Conservation (phyloP, 2,329 filamentous ascomycete genomes). For the Fusarium xyrophilum region DNA sequence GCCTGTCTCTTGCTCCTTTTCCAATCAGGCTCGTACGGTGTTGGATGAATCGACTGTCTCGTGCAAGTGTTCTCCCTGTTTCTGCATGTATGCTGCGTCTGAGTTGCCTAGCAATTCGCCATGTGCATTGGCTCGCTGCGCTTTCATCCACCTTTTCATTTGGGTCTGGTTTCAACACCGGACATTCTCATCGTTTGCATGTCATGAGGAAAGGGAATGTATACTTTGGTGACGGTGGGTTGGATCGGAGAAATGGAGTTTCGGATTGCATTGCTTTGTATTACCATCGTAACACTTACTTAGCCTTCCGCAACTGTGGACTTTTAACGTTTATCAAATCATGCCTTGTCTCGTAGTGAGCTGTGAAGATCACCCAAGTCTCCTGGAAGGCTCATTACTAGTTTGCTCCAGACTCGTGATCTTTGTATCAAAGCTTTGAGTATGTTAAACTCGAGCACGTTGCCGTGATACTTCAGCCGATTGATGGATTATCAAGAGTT, state of each 20-base stretch:
- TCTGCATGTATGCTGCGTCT: constrained; percentile 32
- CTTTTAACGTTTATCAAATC: background rate
- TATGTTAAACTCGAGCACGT: background rate
- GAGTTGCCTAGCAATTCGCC: constrained; percentile 2
- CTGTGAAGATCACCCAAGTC: background rate
- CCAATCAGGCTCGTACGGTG: constrained; percentile 19
- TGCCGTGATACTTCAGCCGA: background rate
- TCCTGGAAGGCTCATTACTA: background rate
- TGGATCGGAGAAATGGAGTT: constrained; percentile 31
- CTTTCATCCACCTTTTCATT: constrained; percentile 14
- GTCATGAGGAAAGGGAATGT: constrained; percentile 32
- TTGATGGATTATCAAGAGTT: background rate
- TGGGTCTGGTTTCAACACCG: constrained; percentile 19
- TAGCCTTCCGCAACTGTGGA: constrained; percentile 15
- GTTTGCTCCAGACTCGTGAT: background rate
- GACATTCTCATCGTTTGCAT: constrained; percentile 28
- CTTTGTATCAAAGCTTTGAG: background rate
- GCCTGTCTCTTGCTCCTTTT: constrained; percentile 3
- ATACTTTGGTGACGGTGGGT: constrained; percentile 15
- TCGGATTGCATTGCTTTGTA: constrained; percentile 28
- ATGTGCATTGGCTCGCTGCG: constrained; percentile 4
- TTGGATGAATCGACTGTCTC: constrained; percentile 34
- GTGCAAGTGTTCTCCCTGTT: constrained; percentile 35
- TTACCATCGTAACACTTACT: constrained; percentile 22
- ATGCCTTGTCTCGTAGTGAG: background rate